A percentile compares a stretch with the other conserved stretches of the same genome.
Conservation (phyloP, 805 yeast genomes). For the Millerago galiae region DNA sequence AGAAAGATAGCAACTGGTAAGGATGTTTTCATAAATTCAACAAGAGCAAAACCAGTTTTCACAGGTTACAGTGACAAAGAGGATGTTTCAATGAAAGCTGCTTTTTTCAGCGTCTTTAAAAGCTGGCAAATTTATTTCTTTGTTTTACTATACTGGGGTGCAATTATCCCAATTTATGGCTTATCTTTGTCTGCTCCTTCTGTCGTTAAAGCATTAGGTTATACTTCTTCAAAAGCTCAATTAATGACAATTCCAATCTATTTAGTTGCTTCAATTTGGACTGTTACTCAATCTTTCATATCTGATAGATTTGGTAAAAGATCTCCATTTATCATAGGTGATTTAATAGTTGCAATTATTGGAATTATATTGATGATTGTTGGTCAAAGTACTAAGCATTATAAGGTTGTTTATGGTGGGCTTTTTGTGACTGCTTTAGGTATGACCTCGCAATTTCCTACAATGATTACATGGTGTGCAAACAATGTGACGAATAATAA, state of each 20-base stretch:
- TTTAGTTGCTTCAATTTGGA: conserved; percentile 26
- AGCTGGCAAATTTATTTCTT: conserved; percentile 29
- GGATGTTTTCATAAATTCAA: conserved; percentile 3
- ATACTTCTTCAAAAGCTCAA: conserved; percentile 33
- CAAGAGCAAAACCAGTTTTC: conserved; percentile 8
- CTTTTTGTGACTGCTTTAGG: conserved; percentile 28
- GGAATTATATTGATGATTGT: conserved; percentile 29
- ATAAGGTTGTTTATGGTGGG: conserved; percentile 26
- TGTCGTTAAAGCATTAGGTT: conserved; percentile 34
- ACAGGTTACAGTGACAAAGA: conserved; percentile 11
- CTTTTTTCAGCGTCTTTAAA: conserved; percentile 18
- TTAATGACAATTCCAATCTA: conserved; percentile 38
- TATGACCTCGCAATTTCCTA: conserved; percentile 28
- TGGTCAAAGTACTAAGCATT: conserved; percentile 20
- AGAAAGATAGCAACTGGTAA: background rate
- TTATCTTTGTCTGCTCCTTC: conserved; percentile 36
- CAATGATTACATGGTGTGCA: conserved; percentile 32
- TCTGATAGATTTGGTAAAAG: conserved; percentile 26
- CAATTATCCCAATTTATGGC: conserved; percentile 30
- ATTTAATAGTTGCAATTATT: conserved; percentile 24
- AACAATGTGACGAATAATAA: conserved; percentile 31
- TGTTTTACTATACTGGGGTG: conserved; percentile 25
- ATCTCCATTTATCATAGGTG: conserved; percentile 26
- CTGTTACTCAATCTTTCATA: conserved; percentile 23
- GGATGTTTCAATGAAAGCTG: conserved; percentile 10